These are phyloP conservation scores for Udeniomyces megalosporus DNA, from an alignment of 768 basidiomycete species.

Conservation along the genomic window DNA sequence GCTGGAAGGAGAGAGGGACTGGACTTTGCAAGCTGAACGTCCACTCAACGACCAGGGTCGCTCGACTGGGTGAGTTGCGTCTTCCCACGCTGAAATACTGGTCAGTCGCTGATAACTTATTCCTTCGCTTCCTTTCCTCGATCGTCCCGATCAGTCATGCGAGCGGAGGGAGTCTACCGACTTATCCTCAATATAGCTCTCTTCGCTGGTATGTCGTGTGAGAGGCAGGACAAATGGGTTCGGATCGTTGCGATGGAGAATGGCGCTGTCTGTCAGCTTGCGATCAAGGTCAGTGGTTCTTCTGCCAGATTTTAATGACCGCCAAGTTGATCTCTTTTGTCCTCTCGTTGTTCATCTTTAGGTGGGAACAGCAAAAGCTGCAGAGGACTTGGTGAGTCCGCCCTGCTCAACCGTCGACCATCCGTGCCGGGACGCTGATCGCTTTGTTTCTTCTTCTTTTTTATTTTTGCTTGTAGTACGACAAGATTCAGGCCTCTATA, in stretches of 20 bases:
- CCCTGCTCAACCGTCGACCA: background rate
- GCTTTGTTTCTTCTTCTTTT: background rate
- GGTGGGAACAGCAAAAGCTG: slow-evolving; percentile 5
- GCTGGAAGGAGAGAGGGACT: slow-evolving; percentile 31
- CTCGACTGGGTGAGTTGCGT: slow-evolving; percentile 27
- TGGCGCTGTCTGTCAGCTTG: background rate
- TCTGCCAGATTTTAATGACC: background rate
- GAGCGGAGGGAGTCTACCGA: slow-evolving; percentile 32
- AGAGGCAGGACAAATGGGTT: slow-evolving; percentile 17
- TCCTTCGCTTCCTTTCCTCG: background rate
- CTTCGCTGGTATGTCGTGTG: slow-evolving; percentile 27
- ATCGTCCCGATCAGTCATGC: slow-evolving; percentile 29
- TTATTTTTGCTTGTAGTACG: background rate
- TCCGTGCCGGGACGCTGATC: background rate
- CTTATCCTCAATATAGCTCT: slow-evolving; percentile 31
- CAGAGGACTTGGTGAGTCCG: slow-evolving; percentile 5
- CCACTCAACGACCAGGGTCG: slow-evolving; percentile 22
- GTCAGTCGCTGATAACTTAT: background rate
- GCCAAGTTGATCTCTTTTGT: background rate
- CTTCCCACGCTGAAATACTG: background rate
- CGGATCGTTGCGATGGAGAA: slow-evolving; percentile 15
- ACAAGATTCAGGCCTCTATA: background rate
- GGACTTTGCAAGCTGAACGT: slow-evolving; percentile 30
- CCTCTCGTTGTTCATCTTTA: background rate
- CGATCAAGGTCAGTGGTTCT: slow-evolving; percentile 2